These are phyloP conservation scores for Microdochium paspali DNA, from an alignment of 2,329 filamentous ascomycete genomes.

Conservation along the genomic window DNA sequence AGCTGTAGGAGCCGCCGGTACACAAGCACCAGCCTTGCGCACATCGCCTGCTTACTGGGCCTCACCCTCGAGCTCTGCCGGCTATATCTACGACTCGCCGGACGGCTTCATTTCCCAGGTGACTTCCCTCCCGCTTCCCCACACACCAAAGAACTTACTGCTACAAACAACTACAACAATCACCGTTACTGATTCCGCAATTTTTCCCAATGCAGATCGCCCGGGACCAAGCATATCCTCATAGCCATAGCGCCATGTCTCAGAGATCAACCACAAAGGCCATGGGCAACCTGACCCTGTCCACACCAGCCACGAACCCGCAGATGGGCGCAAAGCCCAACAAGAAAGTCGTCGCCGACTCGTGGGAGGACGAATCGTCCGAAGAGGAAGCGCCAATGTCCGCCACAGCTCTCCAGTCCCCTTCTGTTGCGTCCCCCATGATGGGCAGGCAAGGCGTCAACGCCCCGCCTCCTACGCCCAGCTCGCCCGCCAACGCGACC, in stretches of 20 bases:
- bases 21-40: too few species aligned
- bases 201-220: too few species aligned
- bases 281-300: constrained; percentile 20
- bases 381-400: constrained; percentile 24
- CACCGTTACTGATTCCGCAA: too few species aligned
- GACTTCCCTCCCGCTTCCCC: too few species aligned
- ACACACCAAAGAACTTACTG: too few species aligned
- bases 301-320: constrained; percentile 9
- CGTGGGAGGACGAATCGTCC: constrained; percentile 65
- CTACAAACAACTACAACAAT: too few species aligned
- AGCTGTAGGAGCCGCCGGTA: too few species aligned
- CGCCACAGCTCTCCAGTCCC: background rate
- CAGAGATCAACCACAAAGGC: constrained; percentile 11
- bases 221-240: too few species aligned
- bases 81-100: too few species aligned
- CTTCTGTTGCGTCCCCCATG: background rate
- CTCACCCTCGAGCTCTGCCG: too few species aligned
- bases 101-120: too few species aligned
- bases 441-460: constrained; percentile 19
- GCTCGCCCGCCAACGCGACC: constrained; percentile 37
- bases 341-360: constrained; percentile 47
- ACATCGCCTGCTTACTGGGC: too few species aligned
- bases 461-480: constrained; percentile 60
- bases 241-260: constrained; percentile 9
- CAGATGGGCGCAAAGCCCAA: constrained; percentile 15